Evolutionary conservation across 805 yeast genomes (phyloP).

Genomic region (Sugiyamaella qingdaonensis): DNA sequence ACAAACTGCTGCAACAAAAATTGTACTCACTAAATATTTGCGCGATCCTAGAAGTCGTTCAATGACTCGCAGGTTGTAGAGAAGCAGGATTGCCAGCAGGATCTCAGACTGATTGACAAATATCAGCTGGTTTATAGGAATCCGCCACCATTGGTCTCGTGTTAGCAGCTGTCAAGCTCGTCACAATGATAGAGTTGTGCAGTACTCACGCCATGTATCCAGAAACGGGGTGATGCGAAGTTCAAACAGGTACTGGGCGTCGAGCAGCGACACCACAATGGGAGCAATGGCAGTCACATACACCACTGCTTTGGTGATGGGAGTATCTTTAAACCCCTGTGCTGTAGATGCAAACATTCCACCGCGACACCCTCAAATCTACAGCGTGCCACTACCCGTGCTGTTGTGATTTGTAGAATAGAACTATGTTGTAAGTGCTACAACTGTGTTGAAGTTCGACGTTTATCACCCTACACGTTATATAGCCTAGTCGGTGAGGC

Average conservation of each 20-base stretch:
- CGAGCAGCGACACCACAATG: constrained; percentile 34
- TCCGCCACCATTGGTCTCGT: constrained; percentile 35
- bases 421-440: background rate
- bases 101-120: constrained; percentile 37
- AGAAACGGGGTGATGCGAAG: constrained; percentile 35
- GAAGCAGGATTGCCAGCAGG: constrained; percentile 32
- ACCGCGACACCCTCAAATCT: background rate
- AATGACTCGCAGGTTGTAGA: constrained; percentile 37
- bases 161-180: background rate
- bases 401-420: background rate
- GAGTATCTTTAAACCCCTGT: constrained; percentile 36
- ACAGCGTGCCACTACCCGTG: background rate
- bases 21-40: constrained; percentile 28
- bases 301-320: constrained; percentile 32
- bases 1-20: background rate
- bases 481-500: background rate
- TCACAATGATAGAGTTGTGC: background rate
- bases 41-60: constrained; percentile 39
- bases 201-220: constrained; percentile 29
- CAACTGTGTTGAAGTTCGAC: background rate
- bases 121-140: constrained; percentile 30
- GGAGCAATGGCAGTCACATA: constrained; percentile 29
- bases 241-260: constrained; percentile 35
- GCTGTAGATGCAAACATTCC: constrained; percentile 36
- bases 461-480: background rate